These are phyloP conservation scores for Cercospora sp. DNA, from an alignment of 2,329 filamentous ascomycete genomes.

Conservation along the genomic window DNA sequence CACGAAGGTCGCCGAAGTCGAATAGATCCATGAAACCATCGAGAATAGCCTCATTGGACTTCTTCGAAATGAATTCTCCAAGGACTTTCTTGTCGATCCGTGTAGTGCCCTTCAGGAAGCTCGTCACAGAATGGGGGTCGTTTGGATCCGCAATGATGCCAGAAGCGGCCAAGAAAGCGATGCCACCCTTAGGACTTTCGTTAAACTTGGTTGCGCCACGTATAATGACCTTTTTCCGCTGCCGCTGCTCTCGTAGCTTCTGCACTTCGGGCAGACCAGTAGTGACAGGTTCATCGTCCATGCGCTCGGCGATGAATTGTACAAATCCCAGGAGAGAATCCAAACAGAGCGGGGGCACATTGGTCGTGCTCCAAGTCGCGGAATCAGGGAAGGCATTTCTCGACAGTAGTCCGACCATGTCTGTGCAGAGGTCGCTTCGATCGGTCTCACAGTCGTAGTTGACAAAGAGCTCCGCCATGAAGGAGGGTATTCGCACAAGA, in stretches of 20 bases:
- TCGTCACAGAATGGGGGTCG: constrained; percentile 76
- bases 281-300: constrained; percentile 67
- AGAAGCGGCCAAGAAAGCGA: constrained; percentile 80
- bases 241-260: constrained; percentile 68
- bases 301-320: constrained; percentile 84
- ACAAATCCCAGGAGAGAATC: constrained; percentile 89
- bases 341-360: constrained; percentile 90
- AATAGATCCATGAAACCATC: constrained; percentile 84
- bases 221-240: constrained; percentile 84
- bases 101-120: constrained; percentile 82
- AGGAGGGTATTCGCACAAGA: constrained; percentile 86
- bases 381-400: constrained; percentile 96
- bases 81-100: constrained; percentile 86
- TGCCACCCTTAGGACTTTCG: constrained; percentile 84
- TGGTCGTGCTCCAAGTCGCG: constrained; percentile 97
- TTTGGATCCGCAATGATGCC: constrained; percentile 78
- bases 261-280: constrained; percentile 68
- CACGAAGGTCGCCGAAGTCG: constrained; percentile 80
- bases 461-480: constrained; percentile 92
- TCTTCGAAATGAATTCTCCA: constrained; percentile 91
- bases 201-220: constrained; percentile 90
- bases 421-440: constrained; percentile 86
- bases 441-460: constrained; percentile 98
- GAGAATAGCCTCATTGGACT: constrained; percentile 80
- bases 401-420: constrained; percentile 88